These are phyloP conservation scores for Rhizoctonia solani DNA, from an alignment of 1,284 basidiomycete genomes.

Conservation along the genomic window DNA sequence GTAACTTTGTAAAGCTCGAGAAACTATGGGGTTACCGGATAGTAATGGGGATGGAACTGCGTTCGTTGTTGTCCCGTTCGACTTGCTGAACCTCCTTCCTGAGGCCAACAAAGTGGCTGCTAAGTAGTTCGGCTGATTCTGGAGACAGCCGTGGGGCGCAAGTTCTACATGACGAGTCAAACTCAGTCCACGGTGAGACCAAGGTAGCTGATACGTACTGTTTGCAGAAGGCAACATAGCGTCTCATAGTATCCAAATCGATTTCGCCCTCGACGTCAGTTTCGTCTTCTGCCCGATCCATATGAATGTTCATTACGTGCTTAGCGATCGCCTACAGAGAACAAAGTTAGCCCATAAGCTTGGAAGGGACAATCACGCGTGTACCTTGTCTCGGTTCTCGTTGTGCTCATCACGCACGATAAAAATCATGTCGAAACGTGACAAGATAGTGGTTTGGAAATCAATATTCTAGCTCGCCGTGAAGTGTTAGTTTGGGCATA, in stretches of 20 bases:
- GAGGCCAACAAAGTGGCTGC: slow-evolving; percentile 94
- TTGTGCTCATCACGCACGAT: slow-evolving; percentile 99
- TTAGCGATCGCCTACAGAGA: slow-evolving; percentile 86
- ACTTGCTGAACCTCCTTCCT: slow-evolving; percentile 96
- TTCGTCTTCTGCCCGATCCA: slow-evolving; percentile 81
- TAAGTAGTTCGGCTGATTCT: slow-evolving; percentile 95
- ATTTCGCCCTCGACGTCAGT: slow-evolving; percentile 86
- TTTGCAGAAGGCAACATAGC: slow-evolving; percentile 96
- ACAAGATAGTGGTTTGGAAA: slow-evolving; percentile 98
- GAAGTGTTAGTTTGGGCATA: not conserved
- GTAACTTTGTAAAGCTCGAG: not conserved
- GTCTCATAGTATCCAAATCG: slow-evolving; percentile 97
- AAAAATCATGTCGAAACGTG: slow-evolving; percentile 99
- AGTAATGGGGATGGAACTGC: slow-evolving; percentile 98
- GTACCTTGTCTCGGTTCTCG: slow-evolving; percentile 85
- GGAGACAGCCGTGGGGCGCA: slow-evolving; percentile 92
- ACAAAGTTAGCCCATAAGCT: too few species aligned
- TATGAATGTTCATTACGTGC: slow-evolving; percentile 99
- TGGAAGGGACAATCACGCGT: too few species aligned
- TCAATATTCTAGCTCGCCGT: slow-evolving; percentile 89
- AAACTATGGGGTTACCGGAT: slow-evolving; percentile 67
- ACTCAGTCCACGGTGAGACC: not conserved
- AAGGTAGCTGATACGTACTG: slow-evolving; percentile 55
- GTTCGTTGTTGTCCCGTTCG: slow-evolving; percentile 95
- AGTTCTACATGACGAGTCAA: slow-evolving; percentile 60